A percentile compares a stretch with the other conserved stretches of the same genome.
Conservation (phyloP, 2,329 filamentous ascomycete genomes). For the Colletotrichum orchidophilum region DNA sequence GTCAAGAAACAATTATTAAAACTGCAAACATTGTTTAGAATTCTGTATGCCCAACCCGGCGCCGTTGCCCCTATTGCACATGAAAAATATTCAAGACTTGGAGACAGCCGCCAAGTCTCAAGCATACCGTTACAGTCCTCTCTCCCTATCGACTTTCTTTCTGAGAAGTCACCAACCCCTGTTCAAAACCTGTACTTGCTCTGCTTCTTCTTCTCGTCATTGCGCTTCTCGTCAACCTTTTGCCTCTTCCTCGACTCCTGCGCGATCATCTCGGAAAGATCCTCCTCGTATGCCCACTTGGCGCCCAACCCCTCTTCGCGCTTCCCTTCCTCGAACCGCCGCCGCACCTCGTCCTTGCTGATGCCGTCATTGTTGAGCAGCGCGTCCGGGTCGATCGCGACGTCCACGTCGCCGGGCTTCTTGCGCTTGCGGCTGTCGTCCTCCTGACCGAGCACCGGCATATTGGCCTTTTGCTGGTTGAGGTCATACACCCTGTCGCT, state of each 20-base stretch:
- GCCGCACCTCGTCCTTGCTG: slow-evolving; percentile 83
- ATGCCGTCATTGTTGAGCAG: slow-evolving; percentile 79
- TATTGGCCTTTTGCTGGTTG: slow-evolving; percentile 60
- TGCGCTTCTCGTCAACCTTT: slow-evolving; percentile 85
- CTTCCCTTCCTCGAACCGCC: slow-evolving; percentile 79
- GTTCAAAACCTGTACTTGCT: slow-evolving; percentile 58
- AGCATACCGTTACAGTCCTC: slow-evolving; percentile 21
- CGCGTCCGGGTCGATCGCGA: slow-evolving; percentile 88
- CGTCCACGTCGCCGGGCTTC: slow-evolving; percentile 95
- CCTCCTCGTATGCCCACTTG: slow-evolving; percentile 82
- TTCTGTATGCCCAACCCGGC: not conserved
- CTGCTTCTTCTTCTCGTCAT: slow-evolving; percentile 68
- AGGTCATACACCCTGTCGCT: slow-evolving; percentile 95
- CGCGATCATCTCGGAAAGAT: slow-evolving; percentile 95
- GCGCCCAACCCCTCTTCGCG: slow-evolving; percentile 73
- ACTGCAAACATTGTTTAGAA: not conserved
- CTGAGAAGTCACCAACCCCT: not conserved
- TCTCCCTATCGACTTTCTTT: not conserved
- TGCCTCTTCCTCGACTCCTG: slow-evolving; percentile 90
- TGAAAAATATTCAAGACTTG: not conserved
- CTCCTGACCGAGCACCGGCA: slow-evolving; percentile 83
- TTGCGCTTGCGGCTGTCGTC: slow-evolving; percentile 85
- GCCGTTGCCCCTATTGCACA: not conserved
- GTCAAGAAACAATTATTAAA: not conserved
- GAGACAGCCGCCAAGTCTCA: too few relatives aligned